Evolutionary conservation across 2,329 filamentous ascomycete genomes (phyloP), one percentile per base, ranked within the genome.

Genomic region (Cryoendolithus antarcticus): DNA sequence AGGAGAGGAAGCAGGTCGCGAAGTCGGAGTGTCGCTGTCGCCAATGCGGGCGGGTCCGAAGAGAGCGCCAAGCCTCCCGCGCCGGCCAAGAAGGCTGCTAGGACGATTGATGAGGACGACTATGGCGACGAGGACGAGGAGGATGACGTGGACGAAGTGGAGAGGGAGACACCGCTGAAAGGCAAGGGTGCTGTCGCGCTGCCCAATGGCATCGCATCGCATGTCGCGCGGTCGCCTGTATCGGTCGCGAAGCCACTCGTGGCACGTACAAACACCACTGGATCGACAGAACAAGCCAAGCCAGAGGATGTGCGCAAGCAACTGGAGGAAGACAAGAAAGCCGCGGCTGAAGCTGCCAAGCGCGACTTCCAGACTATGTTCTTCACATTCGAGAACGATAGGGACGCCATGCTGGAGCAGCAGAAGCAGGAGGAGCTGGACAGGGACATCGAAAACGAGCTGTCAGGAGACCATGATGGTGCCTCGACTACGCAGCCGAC

Each of bases 361-460:
- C 76, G 78, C 53, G 91, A 82, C 62, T 96, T 95, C 61, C 82
- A 94, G 57, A 93, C 86, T 7, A 73, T 94, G 48, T 93, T 96
- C 62, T 89, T 94, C 61, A 95, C 91, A 1, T 71, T 96, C 27
- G 91, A 98, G 62, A 91, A 89, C 58, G 91, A 98, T 58, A 77
- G 85, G 39, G 86, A 89, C 52, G 91, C 91, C 35, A 96, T 98
- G 91, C 65, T 96, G 41, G 91, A 98, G 61, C 91, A 98, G 62
- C 86, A 96, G 61, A 86, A 89, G 60, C 72, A 98, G 19, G 91
- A 98, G 56, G 91, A 96, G 60, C 86, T 93, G 1, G 91, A 98
- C 60, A 82, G 93, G 58, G 86, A 93, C 59, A 81, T 96, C 7
- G 89, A 96, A 60, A 88, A 88, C 9, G 91, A 98, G 63, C 91